Conservation (phyloP, 2,329 filamentous ascomycete species). For the Aspergillus sp. region DNA sequence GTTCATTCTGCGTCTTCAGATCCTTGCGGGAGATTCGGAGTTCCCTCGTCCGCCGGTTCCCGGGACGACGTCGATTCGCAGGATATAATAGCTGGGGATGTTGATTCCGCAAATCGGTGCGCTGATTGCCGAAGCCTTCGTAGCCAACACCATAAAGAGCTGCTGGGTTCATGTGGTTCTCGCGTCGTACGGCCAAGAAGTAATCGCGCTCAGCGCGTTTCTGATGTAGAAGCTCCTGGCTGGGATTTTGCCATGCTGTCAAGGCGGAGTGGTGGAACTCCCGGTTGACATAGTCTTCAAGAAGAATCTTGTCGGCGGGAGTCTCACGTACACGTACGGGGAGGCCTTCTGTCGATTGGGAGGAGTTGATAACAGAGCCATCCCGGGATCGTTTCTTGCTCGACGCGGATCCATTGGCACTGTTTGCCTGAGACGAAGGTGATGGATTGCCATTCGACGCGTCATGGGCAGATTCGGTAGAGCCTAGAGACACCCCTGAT, state of each 20-base stretch:
- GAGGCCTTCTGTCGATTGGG: conserved; percentile 31
- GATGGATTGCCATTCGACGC: conserved; percentile 32
- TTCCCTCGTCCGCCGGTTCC: conserved; percentile 71
- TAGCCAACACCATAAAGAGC: conserved; percentile 72
- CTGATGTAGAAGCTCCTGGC: conserved; percentile 60
- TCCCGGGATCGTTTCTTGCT: conserved; percentile 63
- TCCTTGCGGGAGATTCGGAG: conserved; percentile 78
- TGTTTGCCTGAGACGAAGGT: conserved; percentile 34
- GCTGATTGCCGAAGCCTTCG: conserved; percentile 82
- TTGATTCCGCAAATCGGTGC: conserved; percentile 70
- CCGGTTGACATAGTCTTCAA: conserved; percentile 66
- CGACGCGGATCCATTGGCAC: conserved; percentile 52
- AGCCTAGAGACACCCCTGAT: conserved; percentile 41
- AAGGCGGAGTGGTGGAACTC: conserved; percentile 63
- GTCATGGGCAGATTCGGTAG: conserved; percentile 33
- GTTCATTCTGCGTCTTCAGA: conserved; percentile 80
- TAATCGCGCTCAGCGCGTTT: conserved; percentile 70
- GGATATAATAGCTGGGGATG: conserved; percentile 77
- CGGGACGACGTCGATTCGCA: conserved; percentile 71
- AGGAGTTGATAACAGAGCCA: conserved; percentile 55
- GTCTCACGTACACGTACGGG: conserved; percentile 45
- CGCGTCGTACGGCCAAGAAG: conserved; percentile 66
- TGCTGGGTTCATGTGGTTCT: conserved; percentile 58
- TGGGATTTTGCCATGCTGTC: conserved; percentile 53
- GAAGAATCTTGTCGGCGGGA: conserved; percentile 52